Evolutionary conservation across 768 basidiomycete species (phyloP).

Genomic region (Leccinum rimulosum): DNA sequence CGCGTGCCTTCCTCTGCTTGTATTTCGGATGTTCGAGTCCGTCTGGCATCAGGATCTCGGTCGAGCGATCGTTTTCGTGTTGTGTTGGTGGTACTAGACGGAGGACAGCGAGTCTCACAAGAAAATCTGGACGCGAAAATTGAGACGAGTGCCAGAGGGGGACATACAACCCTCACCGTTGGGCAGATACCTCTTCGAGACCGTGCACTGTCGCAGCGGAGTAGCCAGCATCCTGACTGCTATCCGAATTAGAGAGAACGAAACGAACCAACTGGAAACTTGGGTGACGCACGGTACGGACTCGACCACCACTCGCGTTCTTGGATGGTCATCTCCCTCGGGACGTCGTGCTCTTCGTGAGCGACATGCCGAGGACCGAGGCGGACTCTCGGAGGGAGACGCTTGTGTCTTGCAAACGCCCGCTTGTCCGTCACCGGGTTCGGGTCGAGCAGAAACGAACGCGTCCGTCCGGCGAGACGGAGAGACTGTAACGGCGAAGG

Average conservation of each 20-base stretch:
- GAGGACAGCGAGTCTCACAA: constrained; percentile 57
- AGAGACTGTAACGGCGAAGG: constrained; percentile 38
- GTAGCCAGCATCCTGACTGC: constrained; percentile 71
- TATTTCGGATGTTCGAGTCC: constrained; percentile 68
- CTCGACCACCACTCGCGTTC: constrained; percentile 71
- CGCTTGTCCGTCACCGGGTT: constrained; percentile 56
- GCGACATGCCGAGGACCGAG: constrained; percentile 28
- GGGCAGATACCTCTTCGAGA: constrained; percentile 53
- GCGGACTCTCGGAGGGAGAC: constrained; percentile 47
- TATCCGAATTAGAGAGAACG: neutral
- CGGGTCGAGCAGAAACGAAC: constrained; percentile 61
- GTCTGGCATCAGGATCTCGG: constrained; percentile 44
- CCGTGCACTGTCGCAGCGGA: constrained; percentile 55
- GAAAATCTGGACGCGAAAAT: constrained; percentile 47
- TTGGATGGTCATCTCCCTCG: constrained; percentile 57
- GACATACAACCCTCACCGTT: constrained; percentile 40
- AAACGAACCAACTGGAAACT: neutral
- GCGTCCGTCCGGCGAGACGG: constrained; percentile 39
- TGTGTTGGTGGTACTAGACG: constrained; percentile 35
- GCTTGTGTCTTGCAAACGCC: constrained; percentile 55
- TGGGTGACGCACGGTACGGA: constrained; percentile 59
- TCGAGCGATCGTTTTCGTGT: constrained; percentile 27
- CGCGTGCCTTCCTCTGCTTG: constrained; percentile 43
- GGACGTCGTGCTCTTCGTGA: constrained; percentile 32
- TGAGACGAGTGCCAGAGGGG: constrained; percentile 1